Evolutionary conservation across 73 alveolate genomes (phyloP).

Genomic region (Diophrys sp.): DNA sequence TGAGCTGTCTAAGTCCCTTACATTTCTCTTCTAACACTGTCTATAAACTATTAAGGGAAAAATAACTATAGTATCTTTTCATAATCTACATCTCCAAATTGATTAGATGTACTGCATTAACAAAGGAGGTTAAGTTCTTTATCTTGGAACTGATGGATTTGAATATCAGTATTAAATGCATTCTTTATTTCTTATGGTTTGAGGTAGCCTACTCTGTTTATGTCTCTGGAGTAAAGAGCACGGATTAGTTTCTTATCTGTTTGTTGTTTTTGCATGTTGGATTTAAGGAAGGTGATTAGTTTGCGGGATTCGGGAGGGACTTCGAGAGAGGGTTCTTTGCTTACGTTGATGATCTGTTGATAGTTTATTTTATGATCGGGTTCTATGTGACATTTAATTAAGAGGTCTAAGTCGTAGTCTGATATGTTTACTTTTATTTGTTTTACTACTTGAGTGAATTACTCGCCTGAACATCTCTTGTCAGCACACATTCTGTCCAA

Average conservation of each 20-base stretch:
- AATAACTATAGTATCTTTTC: background rate
- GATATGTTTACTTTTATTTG: background rate
- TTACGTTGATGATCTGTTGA: background rate
- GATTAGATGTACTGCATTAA: background rate
- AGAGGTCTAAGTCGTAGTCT: background rate
- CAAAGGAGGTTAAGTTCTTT: background rate
- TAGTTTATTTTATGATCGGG: too few species aligned
- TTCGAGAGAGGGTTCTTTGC: too few species aligned
- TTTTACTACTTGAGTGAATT: background rate
- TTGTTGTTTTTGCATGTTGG: background rate
- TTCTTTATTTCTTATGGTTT: background rate
- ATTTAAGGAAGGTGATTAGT: too few species aligned
- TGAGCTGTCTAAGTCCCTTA: background rate
- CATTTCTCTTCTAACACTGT: background rate
- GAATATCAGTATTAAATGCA: background rate
- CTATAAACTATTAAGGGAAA: background rate
- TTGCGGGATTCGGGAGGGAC: too few species aligned
- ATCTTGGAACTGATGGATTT: background rate
- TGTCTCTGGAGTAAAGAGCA: background rate
- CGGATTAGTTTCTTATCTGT: background rate
- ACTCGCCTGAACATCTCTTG: background rate
- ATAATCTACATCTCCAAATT: background rate
- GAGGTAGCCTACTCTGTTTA: background rate
- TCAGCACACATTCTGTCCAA: background rate
- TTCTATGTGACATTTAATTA: background rate